phyloP scores from a whole-genome alignment of 345 rosid genomes.

The Populus ilicifolia region DNA sequence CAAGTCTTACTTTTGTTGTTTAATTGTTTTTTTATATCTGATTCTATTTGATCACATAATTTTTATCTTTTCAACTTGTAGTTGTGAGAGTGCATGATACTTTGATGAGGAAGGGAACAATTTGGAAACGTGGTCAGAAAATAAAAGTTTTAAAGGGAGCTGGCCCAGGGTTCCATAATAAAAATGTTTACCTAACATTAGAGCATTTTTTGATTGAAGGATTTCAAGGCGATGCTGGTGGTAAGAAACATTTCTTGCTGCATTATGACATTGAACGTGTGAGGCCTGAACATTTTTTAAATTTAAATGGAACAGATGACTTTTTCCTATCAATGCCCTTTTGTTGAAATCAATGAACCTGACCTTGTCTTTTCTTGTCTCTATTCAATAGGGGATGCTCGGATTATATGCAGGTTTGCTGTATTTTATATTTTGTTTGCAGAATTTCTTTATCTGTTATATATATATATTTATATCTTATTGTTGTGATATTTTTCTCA shows the following conservation, averaged over 20 bases:
- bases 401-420: conserved; percentile 67
- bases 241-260: conserved; percentile 30
- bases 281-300: no score
- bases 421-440: background rate
- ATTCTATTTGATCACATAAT: conserved; percentile 7
- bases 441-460: background rate
- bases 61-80: conserved; percentile 16
- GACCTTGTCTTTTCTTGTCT: conserved; percentile 1
- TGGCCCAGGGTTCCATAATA: conserved; percentile 39
- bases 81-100: conserved; percentile 58
- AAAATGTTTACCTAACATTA: conserved; percentile 53
- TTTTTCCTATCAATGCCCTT: background rate
- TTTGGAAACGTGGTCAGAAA: conserved; percentile 56
- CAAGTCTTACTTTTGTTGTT: background rate
- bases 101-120: conserved; percentile 41
- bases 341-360: conserved; percentile 2
- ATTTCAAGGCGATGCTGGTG: conserved; percentile 63
- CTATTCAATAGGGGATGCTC: conserved; percentile 51
- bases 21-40: background rate
- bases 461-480: background rate
- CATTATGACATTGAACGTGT: background rate
- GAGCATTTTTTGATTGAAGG: conserved; percentile 72
- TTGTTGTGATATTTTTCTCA: background rate
- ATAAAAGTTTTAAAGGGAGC: conserved; percentile 73
- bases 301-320: background rate